phyloP scores from a whole-genome alignment of 768 basidiomycete species.

The Dictyophora rubrovolvata region DNA sequence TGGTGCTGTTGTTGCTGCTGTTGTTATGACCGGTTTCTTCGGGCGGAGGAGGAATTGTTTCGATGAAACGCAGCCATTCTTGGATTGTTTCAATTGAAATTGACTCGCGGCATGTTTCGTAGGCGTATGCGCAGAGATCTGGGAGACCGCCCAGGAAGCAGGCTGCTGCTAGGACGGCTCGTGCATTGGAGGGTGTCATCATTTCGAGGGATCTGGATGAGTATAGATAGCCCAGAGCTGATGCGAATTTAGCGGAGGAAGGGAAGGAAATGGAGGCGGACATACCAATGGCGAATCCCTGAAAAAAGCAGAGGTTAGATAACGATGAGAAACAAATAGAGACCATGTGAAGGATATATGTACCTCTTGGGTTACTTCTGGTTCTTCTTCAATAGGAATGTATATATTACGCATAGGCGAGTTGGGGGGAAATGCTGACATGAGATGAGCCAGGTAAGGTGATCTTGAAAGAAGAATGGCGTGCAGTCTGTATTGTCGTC shows the following conservation, averaged over 20 bases:
- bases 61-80: constrained; percentile 71
- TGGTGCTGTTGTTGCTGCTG: constrained; percentile 22
- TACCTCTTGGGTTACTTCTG: constrained; percentile 79
- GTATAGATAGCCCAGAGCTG: constrained; percentile 74
- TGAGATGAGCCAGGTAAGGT: constrained; percentile 78
- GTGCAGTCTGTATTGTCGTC: constrained; percentile 53
- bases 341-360: constrained; percentile 17
- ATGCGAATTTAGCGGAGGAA: constrained; percentile 3
- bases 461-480: constrained; percentile 81
- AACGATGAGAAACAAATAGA: constrained; percentile 15
- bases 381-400: constrained; percentile 67
- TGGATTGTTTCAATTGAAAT: constrained; percentile 66
- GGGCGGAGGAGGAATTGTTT: constrained; percentile 36
- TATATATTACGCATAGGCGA: constrained; percentile 55
- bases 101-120: constrained; percentile 65
- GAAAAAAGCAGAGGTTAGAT: constrained; percentile 16
- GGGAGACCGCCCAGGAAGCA: constrained; percentile 83
- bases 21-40: constrained; percentile 24
- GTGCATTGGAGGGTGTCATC: constrained; percentile 69
- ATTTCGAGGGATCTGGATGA: constrained; percentile 59
- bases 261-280: constrained; percentile 9
- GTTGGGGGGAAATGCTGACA: constrained; percentile 58
- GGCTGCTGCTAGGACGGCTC: constrained; percentile 76
- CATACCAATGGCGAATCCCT: constrained; percentile 72
- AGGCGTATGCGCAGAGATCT: constrained; percentile 70